Base-by-base conservation (phyloP, 768 basidiomycete species). In the Russula griseocarnosa region DNA sequence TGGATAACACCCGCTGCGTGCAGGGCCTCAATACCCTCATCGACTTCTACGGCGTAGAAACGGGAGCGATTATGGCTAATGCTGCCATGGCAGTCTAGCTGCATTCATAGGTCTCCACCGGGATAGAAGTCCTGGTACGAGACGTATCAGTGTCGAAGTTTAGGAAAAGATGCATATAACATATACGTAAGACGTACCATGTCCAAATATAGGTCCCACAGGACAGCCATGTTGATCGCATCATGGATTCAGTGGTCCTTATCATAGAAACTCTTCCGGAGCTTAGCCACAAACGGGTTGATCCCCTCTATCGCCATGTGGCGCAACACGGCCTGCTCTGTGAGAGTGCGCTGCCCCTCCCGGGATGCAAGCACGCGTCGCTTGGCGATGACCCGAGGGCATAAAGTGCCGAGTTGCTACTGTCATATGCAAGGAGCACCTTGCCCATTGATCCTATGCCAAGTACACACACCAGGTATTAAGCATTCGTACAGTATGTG, bases 361-460 rank as follows among this genome's bases (percentile, higher is more conserved):
- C 95, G 94, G 71, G 97, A 93, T 3, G 94, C 93, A 58, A 98
- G 80, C 28, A 99, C 96, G 74, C 96, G 94, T 60, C 94, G 84
- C 79, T 98, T 99, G 67, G 93, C 94, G 76, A 99, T 97, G 6
- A 95, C 95, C 77, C 98, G 77, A 98, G 82, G 40, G 96, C 96
- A 73, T 89, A 94, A 50, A 96, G 75, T 60, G 86, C 83, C 52
- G 81, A 69, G 30, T 85, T 84, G 24, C 77, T 76, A 76, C 88
- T 90, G 70, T 96, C 87, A 69, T 85, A 83, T 54, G 97, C 96
- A 59, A 98, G 83, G 44, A 98, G 76, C 28, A 98, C 96, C 75
- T 98, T 97, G 54, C 96, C 96, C 5, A 95, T 96, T 71, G 95
- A 98, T 1, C 97, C 97, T 76, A 94, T 97, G 20, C 97, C 97